These are phyloP conservation scores for Canavalia ensiformis DNA, from an alignment of 306 rosid species.

Conservation along the genomic window DNA sequence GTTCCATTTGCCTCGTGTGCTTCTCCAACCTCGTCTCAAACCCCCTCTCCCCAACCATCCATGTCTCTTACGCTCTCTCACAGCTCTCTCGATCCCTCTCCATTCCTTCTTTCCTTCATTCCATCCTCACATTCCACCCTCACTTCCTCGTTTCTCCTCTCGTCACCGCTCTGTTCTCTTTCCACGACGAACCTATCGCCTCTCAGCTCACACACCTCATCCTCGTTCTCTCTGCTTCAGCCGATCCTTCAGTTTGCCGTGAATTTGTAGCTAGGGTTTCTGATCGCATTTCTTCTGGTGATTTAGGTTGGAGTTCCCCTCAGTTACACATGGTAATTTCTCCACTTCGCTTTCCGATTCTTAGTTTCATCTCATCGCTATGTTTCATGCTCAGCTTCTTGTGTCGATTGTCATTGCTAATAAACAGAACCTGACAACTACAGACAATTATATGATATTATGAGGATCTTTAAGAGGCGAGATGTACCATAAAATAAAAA, in stretches of 20 bases:
- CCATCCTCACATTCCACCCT: constrained; percentile 76
- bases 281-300: constrained; percentile 64
- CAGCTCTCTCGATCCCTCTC: constrained; percentile 83
- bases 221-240: constrained; percentile 52
- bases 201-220: constrained; percentile 65
- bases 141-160: constrained; percentile 82
- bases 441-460: background rate
- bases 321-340: constrained; percentile 70
- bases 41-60: constrained; percentile 81
- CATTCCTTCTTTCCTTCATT: constrained; percentile 65
- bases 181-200: constrained; percentile 76
- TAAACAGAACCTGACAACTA: background rate
- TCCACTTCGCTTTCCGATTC: background rate
- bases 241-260: constrained; percentile 51
- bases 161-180: constrained; percentile 68
- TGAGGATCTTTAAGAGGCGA: constrained; percentile 3
- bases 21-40: constrained; percentile 83
- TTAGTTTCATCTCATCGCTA: background rate
- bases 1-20: constrained; percentile 84
- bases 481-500: background rate
- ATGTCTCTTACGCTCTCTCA: constrained; percentile 91
- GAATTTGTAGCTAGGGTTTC: constrained; percentile 69
- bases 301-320: constrained; percentile 76
- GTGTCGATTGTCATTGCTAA: background rate
- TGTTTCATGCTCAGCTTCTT: background rate